Percentiles rank a stretch among this genome's conserved stretches.
Conservation (phyloP, 140 eudicot genomes). For the Stevia rebaudiana region DNA sequence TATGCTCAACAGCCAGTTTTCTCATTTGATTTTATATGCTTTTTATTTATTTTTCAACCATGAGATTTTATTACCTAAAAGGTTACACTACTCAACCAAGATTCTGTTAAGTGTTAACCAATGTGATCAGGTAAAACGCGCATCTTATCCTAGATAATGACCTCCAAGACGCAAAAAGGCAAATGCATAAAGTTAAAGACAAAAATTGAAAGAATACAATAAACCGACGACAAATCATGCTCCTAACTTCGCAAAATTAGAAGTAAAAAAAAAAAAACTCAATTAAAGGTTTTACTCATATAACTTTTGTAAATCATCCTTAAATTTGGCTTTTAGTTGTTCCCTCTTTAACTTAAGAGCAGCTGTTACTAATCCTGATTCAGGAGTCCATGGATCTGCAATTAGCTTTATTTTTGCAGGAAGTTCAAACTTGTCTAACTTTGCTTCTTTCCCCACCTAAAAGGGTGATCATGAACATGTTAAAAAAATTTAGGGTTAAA, state of each 20-base stretch:
- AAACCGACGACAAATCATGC: neutral
- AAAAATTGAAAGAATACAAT: neutral
- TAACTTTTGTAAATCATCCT: slow-evolving; percentile 54
- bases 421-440: slow-evolving; percentile 69
- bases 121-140: too few species aligned
- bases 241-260: neutral
- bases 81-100: too few species aligned
- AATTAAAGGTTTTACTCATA: slow-evolving; percentile 41
- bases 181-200: too few species aligned
- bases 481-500: too few species aligned
- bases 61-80: too few species aligned
- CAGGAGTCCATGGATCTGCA: slow-evolving; percentile 89
- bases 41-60: too few species aligned
- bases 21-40: too few species aligned
- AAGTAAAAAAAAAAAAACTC: too few species aligned
- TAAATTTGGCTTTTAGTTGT: slow-evolving; percentile 64
- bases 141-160: too few species aligned
- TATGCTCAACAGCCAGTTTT: neutral
- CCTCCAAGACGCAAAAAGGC: too few species aligned
- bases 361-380: slow-evolving; percentile 87
- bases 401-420: slow-evolving; percentile 76
- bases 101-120: too few species aligned
- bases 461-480: too few species aligned
- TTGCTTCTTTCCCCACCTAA: slow-evolving; percentile 75
- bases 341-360: slow-evolving; percentile 89